phyloP scores from a whole-genome alignment of 305 asterid species.

The Solanum hybrid region DNA sequence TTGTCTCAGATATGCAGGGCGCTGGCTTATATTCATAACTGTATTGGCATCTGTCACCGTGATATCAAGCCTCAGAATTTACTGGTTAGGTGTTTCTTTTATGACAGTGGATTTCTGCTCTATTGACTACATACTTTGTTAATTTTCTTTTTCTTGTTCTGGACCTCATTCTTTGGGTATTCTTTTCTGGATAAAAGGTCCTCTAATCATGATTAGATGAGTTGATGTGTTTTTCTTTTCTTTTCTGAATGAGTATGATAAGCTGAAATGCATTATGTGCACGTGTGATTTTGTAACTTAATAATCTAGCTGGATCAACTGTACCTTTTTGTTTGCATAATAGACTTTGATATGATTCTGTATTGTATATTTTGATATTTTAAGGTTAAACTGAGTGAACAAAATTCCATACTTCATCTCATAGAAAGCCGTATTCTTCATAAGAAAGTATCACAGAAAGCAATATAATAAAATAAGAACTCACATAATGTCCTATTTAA shows the following conservation, averaged over 20 bases:
- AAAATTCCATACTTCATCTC: background rate
- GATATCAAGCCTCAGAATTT: conserved; percentile 98
- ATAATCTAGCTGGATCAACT: background rate
- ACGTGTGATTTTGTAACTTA: background rate
- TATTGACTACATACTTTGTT: background rate
- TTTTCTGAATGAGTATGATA: background rate
- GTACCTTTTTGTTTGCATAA: background rate
- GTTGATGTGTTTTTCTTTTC: background rate
- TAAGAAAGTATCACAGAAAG: background rate
- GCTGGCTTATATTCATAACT: conserved; percentile 87
- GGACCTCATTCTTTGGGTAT: background rate
- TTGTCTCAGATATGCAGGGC: conserved; percentile 89
- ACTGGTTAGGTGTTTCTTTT: conserved; percentile 52
- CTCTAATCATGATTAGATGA: background rate
- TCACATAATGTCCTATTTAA: background rate
- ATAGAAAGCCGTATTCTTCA: background rate
- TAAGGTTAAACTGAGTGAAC: background rate
- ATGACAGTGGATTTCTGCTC: background rate
- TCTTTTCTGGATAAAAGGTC: background rate
- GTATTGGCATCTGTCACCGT: conserved; percentile 93
- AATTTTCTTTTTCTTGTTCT: background rate
- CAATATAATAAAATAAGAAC: background rate
- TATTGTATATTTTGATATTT: background rate
- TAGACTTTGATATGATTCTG: background rate
- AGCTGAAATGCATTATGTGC: background rate